Evolutionary conservation across 164 flowering plant genomes (phyloP).

Genomic region (Umbellularia californica): DNA sequence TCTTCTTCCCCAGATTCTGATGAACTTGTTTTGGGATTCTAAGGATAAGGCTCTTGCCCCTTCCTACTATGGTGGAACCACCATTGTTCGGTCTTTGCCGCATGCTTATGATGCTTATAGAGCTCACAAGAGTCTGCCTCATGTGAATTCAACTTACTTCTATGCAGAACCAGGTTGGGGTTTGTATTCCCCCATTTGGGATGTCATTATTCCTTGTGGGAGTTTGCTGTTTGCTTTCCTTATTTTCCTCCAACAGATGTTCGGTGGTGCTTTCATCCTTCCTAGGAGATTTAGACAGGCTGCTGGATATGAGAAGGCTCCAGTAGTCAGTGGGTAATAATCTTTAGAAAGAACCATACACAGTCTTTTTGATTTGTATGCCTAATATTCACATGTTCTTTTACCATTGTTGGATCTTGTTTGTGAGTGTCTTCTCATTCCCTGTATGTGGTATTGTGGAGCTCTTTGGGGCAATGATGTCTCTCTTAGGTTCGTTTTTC

Average conservation of each 20-base stretch:
- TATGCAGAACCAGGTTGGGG: slow-evolving; percentile 43
- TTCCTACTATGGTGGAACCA: slow-evolving; percentile 52
- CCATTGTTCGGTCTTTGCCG: slow-evolving; percentile 45
- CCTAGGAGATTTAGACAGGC: slow-evolving; percentile 32
- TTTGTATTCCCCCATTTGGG: slow-evolving; percentile 57
- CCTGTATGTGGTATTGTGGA: not conserved
- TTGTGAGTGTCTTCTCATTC: not conserved
- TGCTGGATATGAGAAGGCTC: slow-evolving; percentile 31
- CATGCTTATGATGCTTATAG: slow-evolving; percentile 67
- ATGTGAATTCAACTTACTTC: slow-evolving; percentile 21
- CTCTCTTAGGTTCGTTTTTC: not conserved
- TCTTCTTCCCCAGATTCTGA: slow-evolving; percentile 60
- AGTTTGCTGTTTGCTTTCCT: slow-evolving; percentile 38
- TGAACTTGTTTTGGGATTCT: slow-evolving; percentile 42
- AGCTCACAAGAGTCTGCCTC: slow-evolving; percentile 20
- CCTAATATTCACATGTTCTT: not conserved
- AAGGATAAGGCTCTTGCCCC: slow-evolving; percentile 36
- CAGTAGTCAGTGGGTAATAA: slow-evolving; percentile 15
- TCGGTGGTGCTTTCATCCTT: slow-evolving; percentile 53
- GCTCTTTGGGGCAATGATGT: not conserved
- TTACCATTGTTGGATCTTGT: not conserved
- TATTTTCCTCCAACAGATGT: slow-evolving; percentile 55
- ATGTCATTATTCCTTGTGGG: slow-evolving; percentile 45
- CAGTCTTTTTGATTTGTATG: not conserved
- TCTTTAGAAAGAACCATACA: not conserved